Conservation (phyloP, 108 stramenopile species). For the Schizochytrium sp. region DNA sequence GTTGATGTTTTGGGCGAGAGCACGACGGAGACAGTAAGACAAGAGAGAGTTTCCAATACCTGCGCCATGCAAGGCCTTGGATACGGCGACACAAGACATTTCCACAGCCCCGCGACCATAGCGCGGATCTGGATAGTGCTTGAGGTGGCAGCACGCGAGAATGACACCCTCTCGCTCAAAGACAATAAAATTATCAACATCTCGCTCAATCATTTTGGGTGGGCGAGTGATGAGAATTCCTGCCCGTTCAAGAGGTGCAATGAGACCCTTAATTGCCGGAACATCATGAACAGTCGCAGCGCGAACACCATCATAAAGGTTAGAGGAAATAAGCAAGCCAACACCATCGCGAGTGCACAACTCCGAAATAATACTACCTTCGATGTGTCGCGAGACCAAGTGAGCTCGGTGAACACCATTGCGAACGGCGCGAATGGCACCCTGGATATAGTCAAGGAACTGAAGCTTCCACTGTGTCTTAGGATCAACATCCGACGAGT, state of each 20-base stretch:
- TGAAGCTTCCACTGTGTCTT: conserved; percentile 59
- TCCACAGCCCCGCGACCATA: conserved; percentile 49
- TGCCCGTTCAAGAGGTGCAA: conserved; percentile 66
- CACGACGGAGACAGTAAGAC: conserved; percentile 48
- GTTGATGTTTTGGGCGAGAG: conserved; percentile 22
- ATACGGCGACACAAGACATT: conserved; percentile 54
- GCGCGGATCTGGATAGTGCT: conserved; percentile 46
- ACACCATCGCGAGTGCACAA: conserved; percentile 72
- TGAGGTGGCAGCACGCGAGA: conserved; percentile 65
- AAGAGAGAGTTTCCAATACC: conserved; percentile 67
- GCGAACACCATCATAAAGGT: conserved; percentile 75
- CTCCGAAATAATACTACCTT: conserved; percentile 63
- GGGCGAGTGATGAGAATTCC: conserved; percentile 66
- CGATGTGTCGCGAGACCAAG: conserved; percentile 49
- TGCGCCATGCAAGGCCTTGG: conserved; percentile 62
- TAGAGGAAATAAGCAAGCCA: conserved; percentile 71
- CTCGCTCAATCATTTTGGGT: conserved; percentile 68
- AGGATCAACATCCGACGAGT: conserved; percentile 48
- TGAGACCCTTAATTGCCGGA: conserved; percentile 67
- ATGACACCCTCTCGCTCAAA: conserved; percentile 66
- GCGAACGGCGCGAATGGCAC: conserved; percentile 58
- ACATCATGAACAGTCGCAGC: conserved; percentile 65
- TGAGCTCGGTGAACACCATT: conserved; percentile 53
- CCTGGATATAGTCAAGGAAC: conserved; percentile 59
- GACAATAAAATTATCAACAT: conserved; percentile 67